Percentiles rank a stretch among this genome's conserved stretches.
phyloP scores from a whole-genome alignment of 139 green algal genomes.

The Zygnema circumcarinatum region DNA sequence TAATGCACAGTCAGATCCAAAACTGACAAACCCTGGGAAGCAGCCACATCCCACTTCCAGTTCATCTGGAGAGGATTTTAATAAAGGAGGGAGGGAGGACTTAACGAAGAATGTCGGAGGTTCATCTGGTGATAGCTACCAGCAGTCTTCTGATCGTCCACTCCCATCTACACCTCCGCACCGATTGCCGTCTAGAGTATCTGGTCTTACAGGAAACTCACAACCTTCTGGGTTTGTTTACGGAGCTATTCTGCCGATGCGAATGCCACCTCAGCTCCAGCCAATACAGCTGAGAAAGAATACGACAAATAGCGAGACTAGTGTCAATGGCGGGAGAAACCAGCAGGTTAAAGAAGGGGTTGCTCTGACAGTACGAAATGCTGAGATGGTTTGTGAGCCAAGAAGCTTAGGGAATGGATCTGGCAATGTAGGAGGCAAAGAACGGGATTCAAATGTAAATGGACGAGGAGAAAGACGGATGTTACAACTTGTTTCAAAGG shows the following conservation, averaged over 20 bases:
- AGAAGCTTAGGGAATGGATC: too few relatives aligned
- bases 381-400: too few relatives aligned
- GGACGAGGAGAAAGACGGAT: too few relatives aligned
- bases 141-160: conserved; percentile 3
- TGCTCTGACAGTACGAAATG: too few relatives aligned
- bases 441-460: too few relatives aligned
- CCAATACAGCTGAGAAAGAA: background rate
- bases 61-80: background rate
- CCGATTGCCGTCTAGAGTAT: background rate
- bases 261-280: background rate
- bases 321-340: too few relatives aligned
- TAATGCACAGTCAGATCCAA: background rate
- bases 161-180: background rate
- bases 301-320: background rate
- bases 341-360: too few relatives aligned
- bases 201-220: background rate
- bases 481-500: too few relatives aligned
- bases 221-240: background rate
- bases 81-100: background rate
- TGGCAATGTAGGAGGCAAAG: too few relatives aligned
- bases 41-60: background rate
- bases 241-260: conserved; percentile 1
- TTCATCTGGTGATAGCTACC: background rate
- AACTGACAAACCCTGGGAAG: background rate
- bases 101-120: conserved; percentile 1